Evolutionary conservation across 2,329 filamentous ascomycete species (phyloP), one percentile per base, ranked within the genome.

Genomic region (Aspergillus candidus): DNA sequence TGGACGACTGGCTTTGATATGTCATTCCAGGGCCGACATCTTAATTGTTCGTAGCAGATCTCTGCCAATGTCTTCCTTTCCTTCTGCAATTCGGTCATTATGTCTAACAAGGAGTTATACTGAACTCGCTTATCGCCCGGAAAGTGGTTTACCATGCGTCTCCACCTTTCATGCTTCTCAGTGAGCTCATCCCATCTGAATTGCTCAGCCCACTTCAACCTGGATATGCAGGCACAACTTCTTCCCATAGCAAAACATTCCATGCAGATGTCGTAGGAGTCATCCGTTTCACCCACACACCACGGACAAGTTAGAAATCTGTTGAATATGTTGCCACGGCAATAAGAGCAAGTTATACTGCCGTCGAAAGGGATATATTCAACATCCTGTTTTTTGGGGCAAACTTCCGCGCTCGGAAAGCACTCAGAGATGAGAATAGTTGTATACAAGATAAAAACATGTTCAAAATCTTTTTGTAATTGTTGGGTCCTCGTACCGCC

Each of bases 241-340:
- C 93, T 81, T 15, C 93, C 93, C 86, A 97, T 94, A n/a, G 83
- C 86, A 60, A 94, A 98, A 61, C 93, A 98, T 55, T 98, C 93
- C 86, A 98, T 90, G 60, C 93, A 98, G 15, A 98, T 77, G 63
- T 98, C 93, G 62, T 97, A 98, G 0, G 87, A 87, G 59, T 97
- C 82, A 29, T 83, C 87, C 43, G 88, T 84, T 29, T 82, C 86
- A 31, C 83, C 76, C 36, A 88, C 78, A 63, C 93, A 98, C 41
- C 83, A 79, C 46, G 88, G 88, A 71, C 93, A 98, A 3, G 90
- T 95, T 17, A 98, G 69, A 60, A 98, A 98, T 3, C 89, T 80
- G 65, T 98, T 98, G 75, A 97, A 97, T 43, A 98, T 94, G 60
- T 97, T 97, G 51, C 87, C 86, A 35, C 93, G 77, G 62, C 93